Percentiles rank a stretch among this genome's conserved stretches.
Evolutionary conservation across 164 flowering plant genomes (phyloP).

Genomic region (Piper longum): DNA sequence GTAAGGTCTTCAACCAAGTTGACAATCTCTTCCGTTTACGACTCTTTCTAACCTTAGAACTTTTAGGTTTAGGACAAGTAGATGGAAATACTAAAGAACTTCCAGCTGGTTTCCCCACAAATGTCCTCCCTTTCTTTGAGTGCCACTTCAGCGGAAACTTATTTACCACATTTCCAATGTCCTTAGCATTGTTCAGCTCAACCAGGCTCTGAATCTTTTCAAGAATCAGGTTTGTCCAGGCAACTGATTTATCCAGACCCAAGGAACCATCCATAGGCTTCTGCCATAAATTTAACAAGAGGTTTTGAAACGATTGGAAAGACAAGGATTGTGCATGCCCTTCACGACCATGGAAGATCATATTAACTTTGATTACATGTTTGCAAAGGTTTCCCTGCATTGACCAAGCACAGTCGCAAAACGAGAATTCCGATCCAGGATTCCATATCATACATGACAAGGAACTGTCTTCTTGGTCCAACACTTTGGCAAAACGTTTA

Average conservation of each 20-base stretch:
- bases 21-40: slow-evolving; percentile 50
- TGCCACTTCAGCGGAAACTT: slow-evolving; percentile 67
- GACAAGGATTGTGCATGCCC: slow-evolving; percentile 51
- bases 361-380: slow-evolving; percentile 84
- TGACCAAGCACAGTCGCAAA: slow-evolving; percentile 89
- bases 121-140: slow-evolving; percentile 54
- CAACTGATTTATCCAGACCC: slow-evolving; percentile 56
- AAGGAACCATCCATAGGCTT: slow-evolving; percentile 76
- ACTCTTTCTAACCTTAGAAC: slow-evolving; percentile 18
- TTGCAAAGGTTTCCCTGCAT: slow-evolving; percentile 89
- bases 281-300: slow-evolving; percentile 33
- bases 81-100: slow-evolving; percentile 17
- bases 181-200: slow-evolving; percentile 39
- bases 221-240: slow-evolving; percentile 60
- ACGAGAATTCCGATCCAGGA: slow-evolving; percentile 87
- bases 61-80: slow-evolving; percentile 14
- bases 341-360: slow-evolving; percentile 37
- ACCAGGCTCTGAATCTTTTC: slow-evolving; percentile 63
- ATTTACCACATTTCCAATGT: slow-evolving; percentile 50
- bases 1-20: neutral
- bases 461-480: slow-evolving; percentile 47
- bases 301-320: slow-evolving; percentile 42
- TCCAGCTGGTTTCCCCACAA: slow-evolving; percentile 33
- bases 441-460: slow-evolving; percentile 56
- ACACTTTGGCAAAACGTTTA: slow-evolving; percentile 55